Evolutionary conservation across 192 early-diverging fungal genomes (phyloP).

Genomic region (Coemansia sp.): DNA sequence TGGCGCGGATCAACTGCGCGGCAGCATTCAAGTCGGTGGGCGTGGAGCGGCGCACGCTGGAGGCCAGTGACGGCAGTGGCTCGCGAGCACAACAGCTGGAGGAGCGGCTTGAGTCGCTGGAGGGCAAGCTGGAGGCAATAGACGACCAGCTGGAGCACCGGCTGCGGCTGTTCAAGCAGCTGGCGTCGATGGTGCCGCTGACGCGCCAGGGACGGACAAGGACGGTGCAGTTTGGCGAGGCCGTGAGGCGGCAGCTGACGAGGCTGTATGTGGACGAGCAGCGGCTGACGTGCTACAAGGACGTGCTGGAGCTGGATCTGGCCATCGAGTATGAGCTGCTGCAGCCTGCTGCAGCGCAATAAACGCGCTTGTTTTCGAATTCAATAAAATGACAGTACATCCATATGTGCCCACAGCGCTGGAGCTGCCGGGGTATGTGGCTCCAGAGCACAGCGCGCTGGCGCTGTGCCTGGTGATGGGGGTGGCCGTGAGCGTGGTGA

Average conservation of each 20-base stretch:
- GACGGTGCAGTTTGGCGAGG: conserved; percentile 54
- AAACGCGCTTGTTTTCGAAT: background rate
- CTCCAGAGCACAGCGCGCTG: conserved; percentile 18
- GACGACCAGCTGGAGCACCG: conserved; percentile 56
- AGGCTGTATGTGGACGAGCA: conserved; percentile 61
- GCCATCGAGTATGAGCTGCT: conserved; percentile 52
- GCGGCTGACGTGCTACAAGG: conserved; percentile 68
- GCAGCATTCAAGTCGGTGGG: conserved; percentile 67
- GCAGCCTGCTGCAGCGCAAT: background rate
- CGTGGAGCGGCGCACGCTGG: conserved; percentile 28
- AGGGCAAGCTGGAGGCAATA: conserved; percentile 52
- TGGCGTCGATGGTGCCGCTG: conserved; percentile 68
- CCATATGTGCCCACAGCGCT: conserved; percentile 43
- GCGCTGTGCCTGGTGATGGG: conserved; percentile 26
- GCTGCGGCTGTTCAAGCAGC: conserved; percentile 62
- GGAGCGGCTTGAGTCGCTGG: conserved; percentile 51
- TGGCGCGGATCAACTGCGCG: conserved; percentile 76
- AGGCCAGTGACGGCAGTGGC: background rate
- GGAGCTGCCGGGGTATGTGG: conserved; percentile 24
- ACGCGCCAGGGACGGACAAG: conserved; percentile 63
- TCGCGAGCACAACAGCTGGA: conserved; percentile 42
- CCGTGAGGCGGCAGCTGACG: conserved; percentile 53
- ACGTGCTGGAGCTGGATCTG: conserved; percentile 64
- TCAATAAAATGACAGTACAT: conserved; percentile 10
- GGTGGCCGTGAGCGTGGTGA: conserved; percentile 7